Conservation (phyloP, 345 rosid species). For the Dipteronia sinensis region DNA sequence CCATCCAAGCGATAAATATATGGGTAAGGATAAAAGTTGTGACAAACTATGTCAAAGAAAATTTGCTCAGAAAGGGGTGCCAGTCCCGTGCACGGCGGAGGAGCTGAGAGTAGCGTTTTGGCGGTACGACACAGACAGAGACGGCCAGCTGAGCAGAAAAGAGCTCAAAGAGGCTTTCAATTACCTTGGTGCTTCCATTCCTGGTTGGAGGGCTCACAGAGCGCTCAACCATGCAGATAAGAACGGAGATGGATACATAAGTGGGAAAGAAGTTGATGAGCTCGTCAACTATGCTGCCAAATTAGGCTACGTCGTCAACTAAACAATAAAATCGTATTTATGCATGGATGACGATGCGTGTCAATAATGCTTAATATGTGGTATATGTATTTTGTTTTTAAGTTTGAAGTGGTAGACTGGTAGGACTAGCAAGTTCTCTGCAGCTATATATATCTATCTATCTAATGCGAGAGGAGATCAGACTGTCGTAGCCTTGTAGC, state of each 20-base stretch:
- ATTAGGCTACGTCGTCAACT: neutral
- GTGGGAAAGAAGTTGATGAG: slow-evolving; percentile 8
- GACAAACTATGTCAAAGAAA: neutral
- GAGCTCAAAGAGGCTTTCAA: slow-evolving; percentile 18
- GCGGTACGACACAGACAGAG: slow-evolving; percentile 17
- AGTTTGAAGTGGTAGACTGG: neutral
- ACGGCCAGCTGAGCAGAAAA: slow-evolving; percentile 11
- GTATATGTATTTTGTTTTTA: no score
- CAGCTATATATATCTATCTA: neutral
- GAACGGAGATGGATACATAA: slow-evolving; percentile 4
- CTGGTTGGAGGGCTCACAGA: neutral
- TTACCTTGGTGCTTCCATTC: neutral
- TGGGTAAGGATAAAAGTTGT: no score
- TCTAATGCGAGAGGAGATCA: neutral
- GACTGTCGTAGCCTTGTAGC: neutral
- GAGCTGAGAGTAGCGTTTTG: neutral
- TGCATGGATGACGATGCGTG: no score
- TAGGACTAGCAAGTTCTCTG: no score
- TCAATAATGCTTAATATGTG: neutral
- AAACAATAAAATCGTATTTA: neutral
- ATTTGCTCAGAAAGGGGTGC: neutral
- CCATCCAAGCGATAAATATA: neutral
- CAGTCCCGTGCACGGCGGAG: neutral
- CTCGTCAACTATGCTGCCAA: neutral
- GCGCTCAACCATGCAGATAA: slow-evolving; percentile 15